phyloP scores from a whole-genome alignment of 257 asterid species.

The Plectranthus barbatus region DNA sequence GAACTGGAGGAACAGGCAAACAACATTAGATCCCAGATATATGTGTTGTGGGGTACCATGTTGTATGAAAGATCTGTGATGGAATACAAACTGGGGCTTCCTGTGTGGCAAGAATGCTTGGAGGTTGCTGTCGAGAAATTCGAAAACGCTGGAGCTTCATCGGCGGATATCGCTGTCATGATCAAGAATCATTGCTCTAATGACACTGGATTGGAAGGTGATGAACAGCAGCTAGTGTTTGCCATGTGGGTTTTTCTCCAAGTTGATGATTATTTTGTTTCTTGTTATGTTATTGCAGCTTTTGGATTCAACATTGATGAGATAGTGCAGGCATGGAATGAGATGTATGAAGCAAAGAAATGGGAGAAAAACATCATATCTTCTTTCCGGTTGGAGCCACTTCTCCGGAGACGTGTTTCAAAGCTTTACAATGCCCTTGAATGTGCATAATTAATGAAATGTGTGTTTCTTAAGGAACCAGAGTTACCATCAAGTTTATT shows the following conservation, averaged over 20 bases:
- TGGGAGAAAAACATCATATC: conserved; percentile 65
- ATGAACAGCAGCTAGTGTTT: conserved; percentile 11
- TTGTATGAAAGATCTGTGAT: conserved; percentile 85
- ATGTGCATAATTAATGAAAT: too few relatives aligned
- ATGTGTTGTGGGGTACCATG: conserved; percentile 80
- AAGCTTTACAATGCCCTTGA: conserved; percentile 63
- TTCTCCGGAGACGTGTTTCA: conserved; percentile 69
- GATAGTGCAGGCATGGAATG: conserved; percentile 95
- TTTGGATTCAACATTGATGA: conserved; percentile 84
- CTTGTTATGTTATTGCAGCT: conserved; percentile 33
- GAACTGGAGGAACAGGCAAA: conserved; percentile 69
- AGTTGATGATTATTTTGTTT: too few relatives aligned
- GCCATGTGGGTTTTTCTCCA: too few relatives aligned
- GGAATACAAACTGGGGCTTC: conserved; percentile 75
- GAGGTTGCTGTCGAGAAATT: conserved; percentile 80
- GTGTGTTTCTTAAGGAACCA: too few relatives aligned
- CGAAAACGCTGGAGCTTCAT: conserved; percentile 82
- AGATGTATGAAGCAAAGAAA: conserved; percentile 84
- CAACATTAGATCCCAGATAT: conserved; percentile 67
- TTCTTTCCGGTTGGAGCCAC: conserved; percentile 66
- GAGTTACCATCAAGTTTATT: too few relatives aligned
- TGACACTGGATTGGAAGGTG: conserved; percentile 52
- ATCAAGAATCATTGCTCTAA: conserved; percentile 78
- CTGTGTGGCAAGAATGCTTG: conserved; percentile 85
- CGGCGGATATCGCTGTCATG: conserved; percentile 82